Evolutionary conservation across 768 basidiomycete genomes (phyloP), one percentile per base, ranked within the genome.

Genomic region (Omphalotus guepiniiformis): DNA sequence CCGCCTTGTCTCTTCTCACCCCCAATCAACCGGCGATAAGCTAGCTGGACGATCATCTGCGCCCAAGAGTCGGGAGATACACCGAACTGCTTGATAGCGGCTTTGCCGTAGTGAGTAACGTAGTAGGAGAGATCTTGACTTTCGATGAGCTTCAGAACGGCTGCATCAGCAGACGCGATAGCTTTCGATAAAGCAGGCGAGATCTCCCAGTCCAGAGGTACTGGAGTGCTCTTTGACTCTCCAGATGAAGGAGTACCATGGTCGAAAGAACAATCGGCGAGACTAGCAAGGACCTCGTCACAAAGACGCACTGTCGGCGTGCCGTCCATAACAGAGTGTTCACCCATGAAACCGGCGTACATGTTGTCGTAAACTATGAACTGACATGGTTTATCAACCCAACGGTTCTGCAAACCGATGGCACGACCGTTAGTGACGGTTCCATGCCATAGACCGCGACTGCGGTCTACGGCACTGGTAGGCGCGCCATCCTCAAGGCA

Each of bases 51-150:
- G 58, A 93, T 70, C 78, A 96, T 82, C 69, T 97, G 94, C 38
- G 88, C 84, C 92, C 93, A 96, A 22, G 88, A 88, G 59, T 97
- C 94, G 2, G 94, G 94, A 34, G 91, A 90, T n/a, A 88, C 82
- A 27, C 87, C 83, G 56, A 89, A 91, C 12, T 74, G 67, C 73
- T 95, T 96, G 70, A 95, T 89, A 15, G 79, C 77, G 36, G 78
- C 77, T 65, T 93, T 95, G 27, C 94, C 94, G 56, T 94, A 97
- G 1, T 69, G 62, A 1, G 89, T 91, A 32, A 78, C 70, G 49
- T 77, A 63, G 64, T 82, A 82, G 18, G 71, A 69, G 50, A 93
- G 67, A 47, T 72, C 71, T 56, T 93, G 90, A 22, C 76, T 72
- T 30, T 76, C 71, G 32, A 82, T 70, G 41, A 92, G 79, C 35